phyloP scores from a whole-genome alignment of 106 monocot species.

The Acorus gramineus region DNA sequence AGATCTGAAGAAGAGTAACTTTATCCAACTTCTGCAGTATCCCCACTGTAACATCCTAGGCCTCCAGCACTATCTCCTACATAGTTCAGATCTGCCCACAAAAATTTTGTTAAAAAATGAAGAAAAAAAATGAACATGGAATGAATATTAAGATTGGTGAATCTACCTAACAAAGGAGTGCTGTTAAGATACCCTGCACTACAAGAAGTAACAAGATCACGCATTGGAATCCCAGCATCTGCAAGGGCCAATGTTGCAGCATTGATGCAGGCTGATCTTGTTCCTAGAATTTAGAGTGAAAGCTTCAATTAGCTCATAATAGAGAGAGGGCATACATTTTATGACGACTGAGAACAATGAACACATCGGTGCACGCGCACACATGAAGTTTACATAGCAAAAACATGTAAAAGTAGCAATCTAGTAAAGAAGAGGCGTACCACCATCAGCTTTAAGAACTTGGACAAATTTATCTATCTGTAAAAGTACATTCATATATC shows the following conservation, averaged over 20 bases:
- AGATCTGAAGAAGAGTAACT: slow-evolving; percentile 93
- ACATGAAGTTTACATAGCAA: background rate
- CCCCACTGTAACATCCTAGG: slow-evolving; percentile 93
- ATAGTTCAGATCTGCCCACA: slow-evolving; percentile 76
- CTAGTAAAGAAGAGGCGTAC: slow-evolving; percentile 16
- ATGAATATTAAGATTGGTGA: background rate
- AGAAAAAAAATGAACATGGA: background rate
- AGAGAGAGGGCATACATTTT: no score
- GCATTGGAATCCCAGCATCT: slow-evolving; percentile 97
- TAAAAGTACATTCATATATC: background rate
- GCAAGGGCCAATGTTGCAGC: slow-evolving; percentile 96
- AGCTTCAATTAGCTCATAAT: no score
- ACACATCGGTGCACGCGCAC: background rate
- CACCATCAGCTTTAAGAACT: slow-evolving; percentile 98
- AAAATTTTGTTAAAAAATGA: background rate
- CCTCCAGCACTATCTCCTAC: slow-evolving; percentile 93
- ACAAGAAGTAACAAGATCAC: slow-evolving; percentile 90
- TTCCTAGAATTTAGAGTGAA: slow-evolving; percentile 33
- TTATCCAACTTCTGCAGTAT: slow-evolving; percentile 76
- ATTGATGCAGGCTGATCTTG: slow-evolving; percentile 94
- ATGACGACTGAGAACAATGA: no score
- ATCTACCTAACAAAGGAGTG: slow-evolving; percentile 77
- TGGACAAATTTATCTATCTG: slow-evolving; percentile 93
- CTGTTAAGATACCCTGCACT: slow-evolving; percentile 78
- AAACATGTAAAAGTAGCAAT: background rate